phyloP scores from a whole-genome alignment of 2,329 filamentous ascomycete species.

The Apiospora marii region DNA sequence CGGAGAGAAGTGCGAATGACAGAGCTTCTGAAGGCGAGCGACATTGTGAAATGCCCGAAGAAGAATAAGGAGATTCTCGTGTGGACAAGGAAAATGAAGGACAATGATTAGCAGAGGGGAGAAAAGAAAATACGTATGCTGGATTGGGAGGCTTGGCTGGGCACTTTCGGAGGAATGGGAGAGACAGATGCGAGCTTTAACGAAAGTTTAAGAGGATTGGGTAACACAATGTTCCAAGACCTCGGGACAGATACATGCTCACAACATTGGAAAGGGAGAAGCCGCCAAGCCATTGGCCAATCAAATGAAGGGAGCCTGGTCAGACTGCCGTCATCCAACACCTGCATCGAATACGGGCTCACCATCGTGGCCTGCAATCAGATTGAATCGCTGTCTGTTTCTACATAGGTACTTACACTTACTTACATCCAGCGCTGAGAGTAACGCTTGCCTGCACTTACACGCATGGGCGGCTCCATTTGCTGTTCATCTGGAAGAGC shows the following conservation, averaged over 20 bases:
- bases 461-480: background rate
- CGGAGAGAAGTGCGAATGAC: slow-evolving; percentile 29
- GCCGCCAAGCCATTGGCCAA: too few relatives aligned
- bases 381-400: background rate
- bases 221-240: slow-evolving; percentile 5
- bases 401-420: background rate
- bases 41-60: slow-evolving; percentile 32
- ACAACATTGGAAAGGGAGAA: background rate
- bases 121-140: background rate
- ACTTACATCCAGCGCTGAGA: background rate
- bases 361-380: background rate
- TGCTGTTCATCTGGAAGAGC: background rate
- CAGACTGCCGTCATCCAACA: background rate
- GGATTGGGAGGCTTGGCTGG: background rate
- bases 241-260: background rate
- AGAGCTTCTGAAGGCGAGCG: slow-evolving; percentile 31
- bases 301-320: too few relatives aligned
- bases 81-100: background rate
- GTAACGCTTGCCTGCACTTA: background rate
- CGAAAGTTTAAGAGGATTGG: slow-evolving; percentile 2
- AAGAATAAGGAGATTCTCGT: background rate
- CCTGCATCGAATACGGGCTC: background rate
- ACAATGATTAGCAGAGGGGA: too few relatives aligned
- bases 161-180: background rate
- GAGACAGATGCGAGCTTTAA: background rate